Evolutionary conservation across 345 rosid genomes (phyloP).

Genomic region (Brassica juncea): DNA sequence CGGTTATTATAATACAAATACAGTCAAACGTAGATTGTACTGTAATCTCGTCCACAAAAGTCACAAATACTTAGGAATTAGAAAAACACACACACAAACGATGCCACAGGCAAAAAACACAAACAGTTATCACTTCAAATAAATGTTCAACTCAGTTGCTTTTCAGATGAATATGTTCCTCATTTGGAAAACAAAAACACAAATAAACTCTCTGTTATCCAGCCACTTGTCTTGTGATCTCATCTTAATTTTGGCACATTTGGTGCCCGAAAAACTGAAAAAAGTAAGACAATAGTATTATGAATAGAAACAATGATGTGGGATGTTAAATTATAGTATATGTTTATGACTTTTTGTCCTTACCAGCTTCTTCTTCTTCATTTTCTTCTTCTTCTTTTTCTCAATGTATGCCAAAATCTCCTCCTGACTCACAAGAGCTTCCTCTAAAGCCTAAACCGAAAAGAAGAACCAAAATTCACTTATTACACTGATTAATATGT

Average conservation of each 20-base stretch:
- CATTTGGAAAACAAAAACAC: constrained; percentile 23
- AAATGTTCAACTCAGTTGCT: constrained; percentile 33
- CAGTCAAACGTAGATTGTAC: constrained; percentile 19
- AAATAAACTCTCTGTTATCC: constrained; percentile 26
- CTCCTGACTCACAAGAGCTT: constrained; percentile 46
- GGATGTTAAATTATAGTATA: neutral
- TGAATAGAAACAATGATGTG: neutral
- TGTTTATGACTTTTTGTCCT: constrained; percentile 26
- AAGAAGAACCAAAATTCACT: neutral
- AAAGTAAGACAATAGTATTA: neutral
- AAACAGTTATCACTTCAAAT: constrained; percentile 27
- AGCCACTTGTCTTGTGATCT: constrained; percentile 16
- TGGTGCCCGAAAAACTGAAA: constrained; percentile 42
- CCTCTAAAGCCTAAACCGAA: constrained; percentile 54
- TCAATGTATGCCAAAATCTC: constrained; percentile 56
- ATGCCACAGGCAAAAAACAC: constrained; percentile 26
- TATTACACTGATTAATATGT: neutral
- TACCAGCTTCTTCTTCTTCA: constrained; percentile 50
- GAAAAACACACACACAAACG: constrained; percentile 30
- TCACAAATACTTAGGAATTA: constrained; percentile 13
- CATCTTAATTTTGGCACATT: constrained; percentile 20
- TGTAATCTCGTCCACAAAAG: constrained; percentile 5
- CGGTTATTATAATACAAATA: constrained; percentile 12
- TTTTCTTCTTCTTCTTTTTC: constrained; percentile 53
- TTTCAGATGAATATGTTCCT: constrained; percentile 29